Base-by-base conservation (phyloP, 768 basidiomycete genomes). In the Cystofilobasidium capitatum region DNA sequence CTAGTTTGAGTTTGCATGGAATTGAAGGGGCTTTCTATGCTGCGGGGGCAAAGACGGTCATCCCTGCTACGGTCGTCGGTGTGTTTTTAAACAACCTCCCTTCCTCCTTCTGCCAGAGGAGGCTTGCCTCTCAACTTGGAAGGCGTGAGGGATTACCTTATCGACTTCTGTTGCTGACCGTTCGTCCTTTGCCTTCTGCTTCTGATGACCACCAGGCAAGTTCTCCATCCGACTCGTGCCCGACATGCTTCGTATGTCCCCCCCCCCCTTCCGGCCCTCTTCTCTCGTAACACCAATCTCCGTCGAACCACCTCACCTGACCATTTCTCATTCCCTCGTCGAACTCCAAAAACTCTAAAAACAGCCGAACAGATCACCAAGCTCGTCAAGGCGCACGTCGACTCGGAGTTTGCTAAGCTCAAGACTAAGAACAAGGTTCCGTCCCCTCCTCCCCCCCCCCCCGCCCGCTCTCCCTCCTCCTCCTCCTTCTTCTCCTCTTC, bases 161-260 rank as follows among this genome's bases (percentile, higher is more conserved):
- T 0, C 12, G 16, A 1, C 29, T 24, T 35, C 29, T 44, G 1
- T 45, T 31, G 37, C 39, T 40, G 20, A 26, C 49, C n/a, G 54
- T 14, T 24, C 24, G 35, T 20, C 24, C 44, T 33, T 9, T 37
- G n/a, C 29, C 22, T 29, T n/a, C 5, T 16, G 16, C 26, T 31
- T 88, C 13, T 76, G n/a, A n/a, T n/a, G n/a, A n/a, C n/a, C n/a
- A n/a, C n/a, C 83, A 40, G 92, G 92, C 51, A 96, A 96, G 78
- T 98, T 96, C 81, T 92, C 90, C 73, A 88, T 98, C 77, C 88
- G 93, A 81, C 87, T 76, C 35, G 92, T 96, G 0, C 91, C 93
- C 9, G 86, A 91, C 59, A 88, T 94, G 76, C 87, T 61, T 31
- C 68, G 65, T 66, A 33, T 13, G 62, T n/a, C 3, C 31, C 3